Percentiles rank a stretch among this genome's conserved stretches.
phyloP scores from a whole-genome alignment of 2,329 filamentous ascomycete species.

The Cordyceps cicadae region DNA sequence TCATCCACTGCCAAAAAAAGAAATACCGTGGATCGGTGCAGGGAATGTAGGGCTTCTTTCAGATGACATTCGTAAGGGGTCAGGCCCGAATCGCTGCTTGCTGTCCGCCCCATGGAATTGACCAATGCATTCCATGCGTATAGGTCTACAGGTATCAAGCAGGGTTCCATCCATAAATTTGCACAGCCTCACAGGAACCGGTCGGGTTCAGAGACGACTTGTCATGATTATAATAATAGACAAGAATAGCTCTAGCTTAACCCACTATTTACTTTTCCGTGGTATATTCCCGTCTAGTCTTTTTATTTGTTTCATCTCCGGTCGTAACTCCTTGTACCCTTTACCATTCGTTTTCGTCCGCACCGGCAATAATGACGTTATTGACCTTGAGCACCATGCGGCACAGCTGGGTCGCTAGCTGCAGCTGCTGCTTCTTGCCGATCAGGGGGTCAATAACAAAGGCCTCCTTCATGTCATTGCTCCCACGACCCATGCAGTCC shows the following conservation, averaged over 20 bases:
- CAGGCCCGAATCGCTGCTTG: background rate
- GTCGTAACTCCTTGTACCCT: slow-evolving; percentile 15
- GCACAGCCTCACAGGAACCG: slow-evolving; percentile 8
- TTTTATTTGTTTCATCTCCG: background rate
- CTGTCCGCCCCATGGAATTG: background rate
- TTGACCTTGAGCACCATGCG: slow-evolving; percentile 97
- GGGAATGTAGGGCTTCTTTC: slow-evolving; percentile 6
- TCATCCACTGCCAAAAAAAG: slow-evolving; percentile 2
- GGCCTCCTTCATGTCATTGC: slow-evolving; percentile 94
- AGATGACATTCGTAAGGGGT: slow-evolving; percentile 1
- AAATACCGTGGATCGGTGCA: slow-evolving; percentile 1
- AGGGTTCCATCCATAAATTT: background rate
- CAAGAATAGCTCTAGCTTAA: slow-evolving; percentile 7
- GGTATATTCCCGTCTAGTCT: slow-evolving; percentile 12
- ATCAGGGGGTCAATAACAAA: slow-evolving; percentile 98
- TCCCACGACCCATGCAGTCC: slow-evolving; percentile 94
- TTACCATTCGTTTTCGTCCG: slow-evolving; percentile 69
- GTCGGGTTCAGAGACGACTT: background rate
- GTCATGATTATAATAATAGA: background rate
- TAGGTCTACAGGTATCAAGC: background rate
- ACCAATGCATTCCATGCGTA: background rate
- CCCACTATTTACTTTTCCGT: slow-evolving; percentile 12
- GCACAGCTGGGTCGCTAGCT: slow-evolving; percentile 94
- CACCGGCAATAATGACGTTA: slow-evolving; percentile 87
- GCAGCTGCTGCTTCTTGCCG: slow-evolving; percentile 93